A percentile compares a stretch with the other conserved stretches of the same genome.
These are phyloP conservation scores for Senecio squalidus DNA, from an alignment of 140 eudicot species.

Conservation along the genomic window DNA sequence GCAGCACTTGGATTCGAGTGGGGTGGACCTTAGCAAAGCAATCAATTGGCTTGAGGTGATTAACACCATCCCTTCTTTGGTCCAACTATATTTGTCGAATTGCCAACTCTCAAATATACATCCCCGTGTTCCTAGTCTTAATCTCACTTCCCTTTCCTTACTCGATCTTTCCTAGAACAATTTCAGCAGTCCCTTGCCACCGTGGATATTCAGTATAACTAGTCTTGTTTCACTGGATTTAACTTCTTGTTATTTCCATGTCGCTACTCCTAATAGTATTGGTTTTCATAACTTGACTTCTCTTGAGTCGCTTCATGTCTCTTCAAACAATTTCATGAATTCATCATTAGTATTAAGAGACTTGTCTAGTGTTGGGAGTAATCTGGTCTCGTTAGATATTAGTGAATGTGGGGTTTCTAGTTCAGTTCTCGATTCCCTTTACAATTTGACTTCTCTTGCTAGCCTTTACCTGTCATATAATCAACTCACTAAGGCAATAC, in stretches of 20 bases:
- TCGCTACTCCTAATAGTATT: not conserved
- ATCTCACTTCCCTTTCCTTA: not conserved
- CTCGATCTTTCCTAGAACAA: conserved; percentile 13
- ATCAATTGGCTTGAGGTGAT: conserved; percentile 7
- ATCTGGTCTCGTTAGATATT: conserved; percentile 2
- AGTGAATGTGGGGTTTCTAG: not conserved
- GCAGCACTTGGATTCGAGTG: conserved; percentile 7
- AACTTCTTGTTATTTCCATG: not conserved
- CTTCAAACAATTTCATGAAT: not conserved
- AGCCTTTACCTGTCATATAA: not conserved
- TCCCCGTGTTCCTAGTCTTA: conserved; percentile 1
- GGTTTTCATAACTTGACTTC: conserved; percentile 9
- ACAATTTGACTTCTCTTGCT: conserved; percentile 5
- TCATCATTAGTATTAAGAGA: not conserved
- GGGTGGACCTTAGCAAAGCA: not conserved
- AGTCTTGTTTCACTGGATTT: conserved; percentile 15
- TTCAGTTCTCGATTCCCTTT: not conserved
- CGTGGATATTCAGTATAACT: conserved; percentile 11
- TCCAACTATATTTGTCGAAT: not conserved
- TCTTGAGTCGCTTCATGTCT: not conserved
- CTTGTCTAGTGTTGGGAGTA: conserved; percentile 5
- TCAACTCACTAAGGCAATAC: conserved; percentile 1
- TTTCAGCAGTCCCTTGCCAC: not conserved
- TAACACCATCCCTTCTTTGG: conserved; percentile 21
- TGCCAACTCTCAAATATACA: not conserved